A percentile compares a stretch with the other conserved stretches of the same genome.
phyloP scores from a whole-genome alignment of 1,284 basidiomycete species.

The Kwoniella shivajii region DNA sequence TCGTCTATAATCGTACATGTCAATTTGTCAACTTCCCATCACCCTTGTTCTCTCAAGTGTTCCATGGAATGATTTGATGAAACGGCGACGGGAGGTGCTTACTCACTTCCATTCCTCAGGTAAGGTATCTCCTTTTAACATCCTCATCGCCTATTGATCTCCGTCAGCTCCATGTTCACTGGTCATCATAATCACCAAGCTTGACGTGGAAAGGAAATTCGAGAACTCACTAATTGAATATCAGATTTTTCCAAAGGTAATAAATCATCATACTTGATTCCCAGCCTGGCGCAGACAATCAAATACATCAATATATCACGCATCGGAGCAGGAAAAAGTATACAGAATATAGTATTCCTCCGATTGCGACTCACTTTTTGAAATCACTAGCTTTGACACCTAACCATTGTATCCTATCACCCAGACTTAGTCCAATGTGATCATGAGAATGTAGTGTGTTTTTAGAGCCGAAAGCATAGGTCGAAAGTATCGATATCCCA shows the following conservation, averaged over 20 bases:
- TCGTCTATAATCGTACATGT: slow-evolving; percentile 54
- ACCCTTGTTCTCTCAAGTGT: too few relatives aligned
- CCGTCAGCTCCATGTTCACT: background rate
- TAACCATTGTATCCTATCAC: slow-evolving; percentile 71
- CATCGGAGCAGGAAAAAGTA: background rate
- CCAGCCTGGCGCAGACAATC: slow-evolving; percentile 57
- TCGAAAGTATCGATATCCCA: slow-evolving; percentile 83
- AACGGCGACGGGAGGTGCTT: too few relatives aligned
- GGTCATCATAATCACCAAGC: background rate
- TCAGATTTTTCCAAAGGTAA: slow-evolving; percentile 72
- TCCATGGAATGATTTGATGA: background rate
- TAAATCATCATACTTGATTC: slow-evolving; percentile 63
- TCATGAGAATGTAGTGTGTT: slow-evolving; percentile 36
- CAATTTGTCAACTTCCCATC: background rate
- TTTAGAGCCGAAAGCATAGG: slow-evolving; percentile 62
- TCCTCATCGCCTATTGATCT: slow-evolving; percentile 68
- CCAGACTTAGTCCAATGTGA: slow-evolving; percentile 62
- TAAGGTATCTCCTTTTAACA: slow-evolving; percentile 63
- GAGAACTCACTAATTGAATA: slow-evolving; percentile 59
- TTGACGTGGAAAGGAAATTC: background rate
- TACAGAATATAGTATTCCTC: too few relatives aligned
- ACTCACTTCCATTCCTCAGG: slow-evolving; percentile 73
- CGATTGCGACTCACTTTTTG: slow-evolving; percentile 39
- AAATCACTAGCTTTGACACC: slow-evolving; percentile 75
- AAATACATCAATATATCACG: background rate